Percentiles rank a stretch among this genome's conserved stretches.
Conservation (phyloP, 2,329 filamentous ascomycete genomes). For the Drechslerella dactyloides region DNA sequence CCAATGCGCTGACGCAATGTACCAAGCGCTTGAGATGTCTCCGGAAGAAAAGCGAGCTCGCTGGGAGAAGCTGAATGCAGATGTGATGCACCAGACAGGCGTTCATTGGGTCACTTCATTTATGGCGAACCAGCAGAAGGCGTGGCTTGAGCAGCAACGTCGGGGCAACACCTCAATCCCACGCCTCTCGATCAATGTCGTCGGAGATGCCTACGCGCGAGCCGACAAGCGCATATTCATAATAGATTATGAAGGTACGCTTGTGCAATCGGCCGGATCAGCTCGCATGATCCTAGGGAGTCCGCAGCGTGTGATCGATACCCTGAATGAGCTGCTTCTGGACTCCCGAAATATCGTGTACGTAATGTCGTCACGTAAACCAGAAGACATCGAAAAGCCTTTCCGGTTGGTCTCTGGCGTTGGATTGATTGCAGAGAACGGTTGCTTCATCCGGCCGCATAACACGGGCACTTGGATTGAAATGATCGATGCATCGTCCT, state of each 20-base stretch:
- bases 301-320: conserved; percentile 81
- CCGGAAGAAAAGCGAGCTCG: conserved; percentile 74
- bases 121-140: conserved; percentile 71
- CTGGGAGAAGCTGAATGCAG: conserved; percentile 75
- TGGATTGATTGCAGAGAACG: conserved; percentile 92
- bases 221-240: conserved; percentile 79
- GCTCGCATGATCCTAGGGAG: conserved; percentile 84
- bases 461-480: conserved; percentile 74
- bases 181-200: conserved; percentile 72
- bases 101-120: conserved; percentile 85
- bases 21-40: conserved; percentile 79
- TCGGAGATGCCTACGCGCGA: conserved; percentile 71
- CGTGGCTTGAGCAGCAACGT: conserved; percentile 81
- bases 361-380: conserved; percentile 87
- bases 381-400: conserved; percentile 83
- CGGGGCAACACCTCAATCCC: conserved; percentile 87
- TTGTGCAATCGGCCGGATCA: conserved; percentile 84
- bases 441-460: conserved; percentile 81
- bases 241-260: conserved; percentile 89
- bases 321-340: conserved; percentile 78
- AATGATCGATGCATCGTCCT: conserved; percentile 63
- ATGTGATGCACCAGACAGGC: conserved; percentile 81
- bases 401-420: conserved; percentile 83
- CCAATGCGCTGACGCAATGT: conserved; percentile 84
- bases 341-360: conserved; percentile 87